Conservation (phyloP, 805 yeast genomes). For the Yamadazyma takamatsuzukensis region DNA sequence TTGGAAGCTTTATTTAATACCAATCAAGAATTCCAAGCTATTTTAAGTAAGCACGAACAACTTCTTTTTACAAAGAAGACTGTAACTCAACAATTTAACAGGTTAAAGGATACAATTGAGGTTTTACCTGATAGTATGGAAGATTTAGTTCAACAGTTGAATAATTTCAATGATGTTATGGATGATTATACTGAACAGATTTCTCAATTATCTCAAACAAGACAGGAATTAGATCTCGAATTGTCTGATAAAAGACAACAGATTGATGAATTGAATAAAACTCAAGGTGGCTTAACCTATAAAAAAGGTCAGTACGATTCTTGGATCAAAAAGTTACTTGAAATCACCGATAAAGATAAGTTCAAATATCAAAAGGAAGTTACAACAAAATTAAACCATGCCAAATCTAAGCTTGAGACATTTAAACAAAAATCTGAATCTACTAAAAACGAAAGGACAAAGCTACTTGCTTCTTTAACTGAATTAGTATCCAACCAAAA, state of each 20-base stretch:
- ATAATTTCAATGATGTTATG: conserved; percentile 23
- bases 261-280: conserved; percentile 32
- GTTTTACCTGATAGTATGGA: conserved; percentile 40
- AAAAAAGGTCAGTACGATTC: conserved; percentile 33
- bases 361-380: conserved; percentile 1
- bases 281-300: conserved; percentile 55
- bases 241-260: conserved; percentile 1
- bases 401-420: background rate
- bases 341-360: conserved; percentile 1
- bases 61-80: conserved; percentile 46
- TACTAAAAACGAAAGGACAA: conserved; percentile 1
- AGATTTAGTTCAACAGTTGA: conserved; percentile 24
- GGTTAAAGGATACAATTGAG: conserved; percentile 47
- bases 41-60: conserved; percentile 59
- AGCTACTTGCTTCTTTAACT: conserved; percentile 4
- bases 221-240: conserved; percentile 12
- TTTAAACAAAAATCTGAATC: conserved; percentile 1
- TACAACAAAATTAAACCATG: no score
- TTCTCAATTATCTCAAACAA: conserved; percentile 34
- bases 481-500: conserved; percentile 9
- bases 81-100: conserved; percentile 46
- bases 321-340: background rate
- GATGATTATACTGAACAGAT: conserved; percentile 26
- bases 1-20: conserved; percentile 65
- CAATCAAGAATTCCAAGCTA: conserved; percentile 78